phyloP scores from a whole-genome alignment of 2,329 filamentous ascomycete genomes.

The Clonostachys sp. region DNA sequence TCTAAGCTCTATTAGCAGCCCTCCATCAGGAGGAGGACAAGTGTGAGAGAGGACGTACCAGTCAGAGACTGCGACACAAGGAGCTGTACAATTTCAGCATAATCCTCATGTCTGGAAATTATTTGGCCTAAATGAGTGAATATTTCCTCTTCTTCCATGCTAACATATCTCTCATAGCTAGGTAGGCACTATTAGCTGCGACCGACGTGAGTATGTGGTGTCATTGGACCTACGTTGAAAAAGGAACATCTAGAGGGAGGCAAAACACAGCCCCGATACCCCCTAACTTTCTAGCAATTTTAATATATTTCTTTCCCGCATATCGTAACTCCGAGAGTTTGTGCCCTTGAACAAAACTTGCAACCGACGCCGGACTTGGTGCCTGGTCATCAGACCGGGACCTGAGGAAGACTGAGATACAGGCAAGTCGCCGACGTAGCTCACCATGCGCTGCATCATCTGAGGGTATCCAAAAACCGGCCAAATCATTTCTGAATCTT shows the following conservation, averaged over 20 bases:
- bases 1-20: background rate
- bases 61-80: too few species aligned
- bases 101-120: background rate
- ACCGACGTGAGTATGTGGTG: background rate
- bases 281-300: conserved; percentile 20
- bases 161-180: conserved; percentile 23
- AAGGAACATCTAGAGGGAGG: conserved; percentile 21
- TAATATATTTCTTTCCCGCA: conserved; percentile 25
- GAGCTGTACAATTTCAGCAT: background rate
- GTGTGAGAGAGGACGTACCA: too few species aligned
- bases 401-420: conserved; percentile 18
- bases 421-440: conserved; percentile 17
- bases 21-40: background rate
- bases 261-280: conserved; percentile 21
- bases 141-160: background rate
- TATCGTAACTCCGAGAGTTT: conserved; percentile 19
- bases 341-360: conserved; percentile 9
- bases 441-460: conserved; percentile 9
- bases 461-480: too few species aligned
- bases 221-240: conserved; percentile 20
- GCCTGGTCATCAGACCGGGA: conserved; percentile 14
- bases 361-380: conserved; percentile 10
- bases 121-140: background rate
- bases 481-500: too few species aligned
- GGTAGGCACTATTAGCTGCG: conserved; percentile 1